A percentile compares a stretch with the other conserved stretches of the same genome.
These are phyloP conservation scores for Raffaelea ambrosiae DNA, from an alignment of 2,329 filamentous ascomycete genomes.

Conservation along the genomic window DNA sequence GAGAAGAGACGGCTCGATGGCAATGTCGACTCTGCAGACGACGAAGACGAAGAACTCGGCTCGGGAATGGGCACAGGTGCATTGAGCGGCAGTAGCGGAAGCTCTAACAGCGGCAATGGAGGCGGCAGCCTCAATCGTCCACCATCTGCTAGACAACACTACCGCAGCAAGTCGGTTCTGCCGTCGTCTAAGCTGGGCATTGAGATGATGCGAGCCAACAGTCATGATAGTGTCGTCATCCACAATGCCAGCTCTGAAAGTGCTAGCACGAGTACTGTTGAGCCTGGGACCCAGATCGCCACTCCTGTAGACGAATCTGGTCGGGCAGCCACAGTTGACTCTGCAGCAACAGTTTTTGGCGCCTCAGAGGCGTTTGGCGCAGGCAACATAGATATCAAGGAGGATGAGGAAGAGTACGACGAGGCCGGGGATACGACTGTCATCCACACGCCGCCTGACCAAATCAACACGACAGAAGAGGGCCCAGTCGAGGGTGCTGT, in stretches of 20 bases:
- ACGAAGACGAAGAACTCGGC: slow-evolving; percentile 88
- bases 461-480: neutral
- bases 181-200: slow-evolving; percentile 85
- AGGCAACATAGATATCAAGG: neutral
- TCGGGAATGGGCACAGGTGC: slow-evolving; percentile 17
- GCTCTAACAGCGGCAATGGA: slow-evolving; percentile 24
- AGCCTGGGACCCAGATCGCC: slow-evolving; percentile 44
- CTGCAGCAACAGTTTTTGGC: neutral
- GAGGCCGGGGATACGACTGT: slow-evolving; percentile 16
- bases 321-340: neutral
- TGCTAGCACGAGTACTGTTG: slow-evolving; percentile 25
- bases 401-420: slow-evolving; percentile 9
- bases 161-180: slow-evolving; percentile 47
- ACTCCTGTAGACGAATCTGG: slow-evolving; percentile 36
- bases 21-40: slow-evolving; percentile 77
- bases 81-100: slow-evolving; percentile 4
- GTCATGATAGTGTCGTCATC: slow-evolving; percentile 67
- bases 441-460: slow-evolving; percentile 18
- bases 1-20: slow-evolving; percentile 67
- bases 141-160: slow-evolving; percentile 35
- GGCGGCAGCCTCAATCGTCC: slow-evolving; percentile 18
- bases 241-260: slow-evolving; percentile 32
- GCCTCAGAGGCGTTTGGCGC: neutral
- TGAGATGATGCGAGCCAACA: slow-evolving; percentile 97
- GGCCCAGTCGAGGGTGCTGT: neutral